These are phyloP conservation scores for Colletotrichum kahawae DNA, from an alignment of 2,329 filamentous ascomycete species.

Conservation along the genomic window DNA sequence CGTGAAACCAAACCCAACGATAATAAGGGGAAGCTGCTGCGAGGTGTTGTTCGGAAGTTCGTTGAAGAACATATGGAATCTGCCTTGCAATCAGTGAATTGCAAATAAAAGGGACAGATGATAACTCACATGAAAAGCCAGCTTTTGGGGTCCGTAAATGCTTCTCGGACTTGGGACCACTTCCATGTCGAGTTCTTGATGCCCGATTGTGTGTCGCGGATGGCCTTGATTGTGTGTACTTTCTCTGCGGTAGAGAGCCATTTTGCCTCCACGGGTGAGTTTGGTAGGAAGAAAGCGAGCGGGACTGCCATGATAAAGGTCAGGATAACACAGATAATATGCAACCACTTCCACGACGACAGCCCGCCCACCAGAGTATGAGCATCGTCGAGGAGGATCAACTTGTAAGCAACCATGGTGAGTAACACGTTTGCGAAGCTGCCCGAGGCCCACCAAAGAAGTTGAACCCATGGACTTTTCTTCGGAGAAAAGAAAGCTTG, in stretches of 20 bases:
- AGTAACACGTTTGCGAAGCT: slow-evolving; percentile 31
- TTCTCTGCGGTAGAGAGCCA: slow-evolving; percentile 26
- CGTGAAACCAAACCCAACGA: slow-evolving; percentile 28
- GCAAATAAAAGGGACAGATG: not conserved
- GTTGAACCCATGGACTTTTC: slow-evolving; percentile 32
- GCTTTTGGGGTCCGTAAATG: slow-evolving; percentile 26
- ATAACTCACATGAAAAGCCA: slow-evolving; percentile 24
- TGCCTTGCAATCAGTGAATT: not conserved
- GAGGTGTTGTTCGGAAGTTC: slow-evolving; percentile 31
- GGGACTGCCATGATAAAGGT: not conserved
- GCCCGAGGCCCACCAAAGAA: slow-evolving; percentile 32
- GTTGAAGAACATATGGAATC: slow-evolving; percentile 31
- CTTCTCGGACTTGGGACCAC: slow-evolving; percentile 27
- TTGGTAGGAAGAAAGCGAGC: slow-evolving; percentile 24
- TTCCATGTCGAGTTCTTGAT: slow-evolving; percentile 28
- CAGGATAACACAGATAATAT: not conserved
- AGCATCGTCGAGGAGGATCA: slow-evolving; percentile 26
- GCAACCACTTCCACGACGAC: slow-evolving; percentile 19
- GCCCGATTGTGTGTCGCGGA: slow-evolving; percentile 25
- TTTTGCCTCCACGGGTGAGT: slow-evolving; percentile 25
- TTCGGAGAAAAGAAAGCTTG: slow-evolving; percentile 32
- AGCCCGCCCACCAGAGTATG: slow-evolving; percentile 22
- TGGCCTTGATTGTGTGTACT: slow-evolving; percentile 24
- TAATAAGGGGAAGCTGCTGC: slow-evolving; percentile 28
- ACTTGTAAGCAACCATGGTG: slow-evolving; percentile 32